These are phyloP conservation scores for Exophiala alcalophila DNA, from an alignment of 2,329 filamentous ascomycete species.

Conservation along the genomic window DNA sequence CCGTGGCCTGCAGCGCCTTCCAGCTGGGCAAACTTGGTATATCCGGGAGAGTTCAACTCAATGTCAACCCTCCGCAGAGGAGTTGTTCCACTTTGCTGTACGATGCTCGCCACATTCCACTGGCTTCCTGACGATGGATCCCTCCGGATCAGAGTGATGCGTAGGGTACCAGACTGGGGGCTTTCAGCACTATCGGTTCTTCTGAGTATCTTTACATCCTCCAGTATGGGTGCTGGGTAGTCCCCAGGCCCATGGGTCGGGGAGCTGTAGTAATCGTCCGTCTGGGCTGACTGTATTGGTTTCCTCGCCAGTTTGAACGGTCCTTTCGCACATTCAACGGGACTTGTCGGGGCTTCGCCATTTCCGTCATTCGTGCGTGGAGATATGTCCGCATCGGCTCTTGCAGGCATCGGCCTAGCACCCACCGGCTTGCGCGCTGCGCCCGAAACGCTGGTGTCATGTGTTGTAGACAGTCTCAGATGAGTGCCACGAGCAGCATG, in stretches of 20 bases:
- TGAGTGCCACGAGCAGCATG: constrained; percentile 22
- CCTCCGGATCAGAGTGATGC: constrained; percentile 65
- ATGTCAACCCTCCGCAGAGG: constrained; percentile 42
- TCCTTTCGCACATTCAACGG: constrained; percentile 4
- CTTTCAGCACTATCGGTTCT: neutral
- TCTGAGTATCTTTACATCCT: too few relatives aligned
- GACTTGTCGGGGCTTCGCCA: neutral
- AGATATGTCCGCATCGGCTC: constrained; percentile 2
- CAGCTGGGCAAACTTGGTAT: constrained; percentile 53
- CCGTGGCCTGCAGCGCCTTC: constrained; percentile 20
- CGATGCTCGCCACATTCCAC: constrained; percentile 70
- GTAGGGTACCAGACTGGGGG: neutral
- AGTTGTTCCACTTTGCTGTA: constrained; percentile 36
- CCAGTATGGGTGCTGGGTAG: too few relatives aligned
- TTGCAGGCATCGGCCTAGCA: constrained; percentile 17
- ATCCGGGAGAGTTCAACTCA: constrained; percentile 59
- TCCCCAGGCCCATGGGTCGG: too few relatives aligned
- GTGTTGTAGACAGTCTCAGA: constrained; percentile 17
- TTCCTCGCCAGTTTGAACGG: constrained; percentile 18
- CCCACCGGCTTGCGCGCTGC: constrained; percentile 23
- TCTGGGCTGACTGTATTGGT: constrained; percentile 11
- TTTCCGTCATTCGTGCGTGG: neutral
- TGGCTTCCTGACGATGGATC: constrained; percentile 66
- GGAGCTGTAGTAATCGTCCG: neutral
- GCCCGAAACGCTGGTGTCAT: neutral